Evolutionary conservation across 306 rosid species (phyloP), one percentile per base, ranked within the genome.

Genomic region (Biancaea sappan): DNA sequence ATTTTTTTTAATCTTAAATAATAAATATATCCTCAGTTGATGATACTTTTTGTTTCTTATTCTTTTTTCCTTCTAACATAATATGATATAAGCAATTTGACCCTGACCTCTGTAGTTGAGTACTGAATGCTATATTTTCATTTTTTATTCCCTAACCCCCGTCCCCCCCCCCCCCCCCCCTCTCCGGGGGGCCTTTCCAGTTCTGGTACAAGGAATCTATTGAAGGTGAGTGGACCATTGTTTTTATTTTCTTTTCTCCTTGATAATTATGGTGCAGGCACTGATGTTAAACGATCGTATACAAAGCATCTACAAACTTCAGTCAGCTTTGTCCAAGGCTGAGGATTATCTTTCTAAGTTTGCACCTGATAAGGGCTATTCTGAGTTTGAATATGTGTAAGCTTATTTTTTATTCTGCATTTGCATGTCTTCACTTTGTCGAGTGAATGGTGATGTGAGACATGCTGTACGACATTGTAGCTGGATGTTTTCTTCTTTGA

Each of bases 221-320:
- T 40, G 44, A 66, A 34, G 38, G 19, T 71, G 40, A 53, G 6
- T 21, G 3, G 6, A n/a, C 12, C 16, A 53, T 32, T 53, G 31
- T 25, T 22, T 24, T 54, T 11, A 54, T 11, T 11, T 15, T 18
- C 11, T 51, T 68, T n/a, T 48, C 72, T 67, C 25, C 75, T 43
- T 58, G 34, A n/a, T 66, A 66, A 56, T 82, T 63, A 64, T 83
- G 77, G 51, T 81, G 41, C 78, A 90, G 97, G 88, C 76, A 56
- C 86, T 94, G 81, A 94, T 94, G 98, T 79, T 91, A 72, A 94
- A 91, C 53, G 90, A 91, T 62, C 88, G 93, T 26, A 69, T 94
- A 51, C 85, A 78, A 31, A 85, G 75, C 89, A 69, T 94, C 52
- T 21, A 88, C 67, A 80, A 71, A 71, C 97, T 94, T 63, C 98